These are phyloP conservation scores for Endocarpon pusillum DNA, from an alignment of 495 filamentous ascomycete genomes.

Conservation along the genomic window DNA sequence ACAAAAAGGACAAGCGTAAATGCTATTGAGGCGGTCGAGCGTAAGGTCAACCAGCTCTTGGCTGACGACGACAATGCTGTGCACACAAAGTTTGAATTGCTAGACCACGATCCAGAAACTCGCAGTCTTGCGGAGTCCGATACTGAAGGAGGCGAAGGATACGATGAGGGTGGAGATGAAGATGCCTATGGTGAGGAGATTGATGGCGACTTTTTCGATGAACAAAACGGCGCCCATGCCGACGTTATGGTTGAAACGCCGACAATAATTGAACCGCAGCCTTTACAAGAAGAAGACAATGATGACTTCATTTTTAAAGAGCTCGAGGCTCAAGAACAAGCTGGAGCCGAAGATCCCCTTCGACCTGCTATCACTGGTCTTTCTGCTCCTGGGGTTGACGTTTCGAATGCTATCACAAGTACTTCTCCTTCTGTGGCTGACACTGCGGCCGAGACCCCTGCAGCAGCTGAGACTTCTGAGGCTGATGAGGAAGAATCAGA, in stretches of 20 bases:
- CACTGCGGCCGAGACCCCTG: not conserved
- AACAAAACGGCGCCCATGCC: constrained; percentile 36
- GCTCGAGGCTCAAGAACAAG: not conserved
- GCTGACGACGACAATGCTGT: constrained; percentile 43
- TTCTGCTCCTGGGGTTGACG: not conserved
- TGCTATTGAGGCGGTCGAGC: constrained; percentile 78
- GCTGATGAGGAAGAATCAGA: constrained; percentile 6
- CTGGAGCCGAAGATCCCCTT: not conserved
- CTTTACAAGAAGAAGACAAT: constrained; percentile 3
- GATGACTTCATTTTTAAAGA: not conserved
- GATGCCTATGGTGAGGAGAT: constrained; percentile 38
- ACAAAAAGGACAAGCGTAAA: constrained; percentile 52
- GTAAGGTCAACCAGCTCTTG: constrained; percentile 60
- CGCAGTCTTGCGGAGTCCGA: constrained; percentile 30
- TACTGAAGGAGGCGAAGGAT: constrained; percentile 27
- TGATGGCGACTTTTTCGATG: constrained; percentile 23
- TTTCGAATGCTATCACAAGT: not conserved
- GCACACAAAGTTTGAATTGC: constrained; percentile 39
- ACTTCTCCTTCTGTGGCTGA: not conserved
- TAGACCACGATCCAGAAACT: constrained; percentile 41
- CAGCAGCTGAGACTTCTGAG: constrained; percentile 1
- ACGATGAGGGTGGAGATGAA: constrained; percentile 30
- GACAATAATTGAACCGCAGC: constrained; percentile 31
- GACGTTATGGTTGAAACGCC: constrained; percentile 36
- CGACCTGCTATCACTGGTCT: not conserved